These are phyloP conservation scores for Syzygium syzygioides DNA, from an alignment of 441 rosid genomes.

Conservation along the genomic window DNA sequence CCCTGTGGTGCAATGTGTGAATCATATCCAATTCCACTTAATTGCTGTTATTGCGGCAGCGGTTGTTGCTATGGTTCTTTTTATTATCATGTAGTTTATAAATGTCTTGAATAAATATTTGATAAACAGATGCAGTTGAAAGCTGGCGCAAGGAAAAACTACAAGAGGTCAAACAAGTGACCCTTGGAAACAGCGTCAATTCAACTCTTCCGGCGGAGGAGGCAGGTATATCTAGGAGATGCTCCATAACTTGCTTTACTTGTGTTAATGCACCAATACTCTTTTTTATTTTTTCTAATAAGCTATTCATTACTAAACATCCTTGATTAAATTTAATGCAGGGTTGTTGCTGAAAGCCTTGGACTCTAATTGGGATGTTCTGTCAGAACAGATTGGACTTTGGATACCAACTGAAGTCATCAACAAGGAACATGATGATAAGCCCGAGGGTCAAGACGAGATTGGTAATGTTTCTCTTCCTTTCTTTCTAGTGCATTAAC, in stretches of 20 bases:
- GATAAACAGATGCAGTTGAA: conserved; percentile 73
- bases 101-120: not conserved
- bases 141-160: conserved; percentile 87
- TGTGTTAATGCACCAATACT: not conserved
- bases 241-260: conserved; percentile 9
- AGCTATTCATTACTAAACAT: not conserved
- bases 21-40: not conserved
- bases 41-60: not conserved
- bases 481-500: not conserved
- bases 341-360: conserved; percentile 67
- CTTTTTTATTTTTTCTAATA: conserved; percentile 3
- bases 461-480: conserved; percentile 36
- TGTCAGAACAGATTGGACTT: conserved; percentile 80
- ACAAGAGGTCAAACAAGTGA: conserved; percentile 47
- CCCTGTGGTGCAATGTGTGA: not conserved
- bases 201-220: conserved; percentile 55
- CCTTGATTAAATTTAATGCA: conserved; percentile 11
- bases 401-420: conserved; percentile 74
- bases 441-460: conserved; percentile 77
- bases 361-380: conserved; percentile 71
- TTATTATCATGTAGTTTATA: not conserved
- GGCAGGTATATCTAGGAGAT: conserved; percentile 47
- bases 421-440: conserved; percentile 77
- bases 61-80: not conserved
- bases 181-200: conserved; percentile 34